Evolutionary conservation across 106 monocot genomes (phyloP).

Genomic region (Triglochin maritima): DNA sequence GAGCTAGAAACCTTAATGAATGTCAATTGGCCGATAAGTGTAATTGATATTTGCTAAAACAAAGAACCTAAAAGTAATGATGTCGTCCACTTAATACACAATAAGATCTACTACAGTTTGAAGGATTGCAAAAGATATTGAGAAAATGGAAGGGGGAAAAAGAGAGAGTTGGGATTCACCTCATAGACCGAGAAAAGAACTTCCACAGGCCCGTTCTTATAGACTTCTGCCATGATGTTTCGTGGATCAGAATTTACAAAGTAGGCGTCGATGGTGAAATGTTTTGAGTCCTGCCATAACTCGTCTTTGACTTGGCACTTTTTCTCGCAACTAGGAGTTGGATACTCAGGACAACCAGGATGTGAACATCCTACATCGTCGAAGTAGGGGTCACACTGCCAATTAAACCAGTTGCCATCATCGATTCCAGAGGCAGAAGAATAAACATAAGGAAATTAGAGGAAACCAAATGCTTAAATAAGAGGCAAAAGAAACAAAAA

Average conservation of each 20-base stretch:
- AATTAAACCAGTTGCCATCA: no score
- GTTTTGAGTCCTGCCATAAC: conserved; percentile 64
- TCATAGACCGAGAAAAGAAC: conserved; percentile 92
- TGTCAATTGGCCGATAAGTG: background rate
- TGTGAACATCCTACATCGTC: conserved; percentile 77
- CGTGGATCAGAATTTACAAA: conserved; percentile 49
- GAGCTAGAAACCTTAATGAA: no score
- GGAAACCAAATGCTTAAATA: no score
- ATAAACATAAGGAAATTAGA: background rate
- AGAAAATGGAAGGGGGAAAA: no score
- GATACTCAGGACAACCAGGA: conserved; percentile 86
- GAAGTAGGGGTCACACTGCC: conserved; percentile 97
- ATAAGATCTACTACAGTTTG: no score
- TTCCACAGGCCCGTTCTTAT: conserved; percentile 80
- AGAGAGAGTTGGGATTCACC: conserved; percentile 23
- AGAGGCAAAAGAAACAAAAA: background rate
- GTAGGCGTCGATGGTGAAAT: conserved; percentile 69
- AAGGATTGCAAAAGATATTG: no score
- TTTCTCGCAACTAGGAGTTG: conserved; percentile 67
- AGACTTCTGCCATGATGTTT: conserved; percentile 92
- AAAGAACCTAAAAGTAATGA: background rate
- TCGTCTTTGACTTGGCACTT: conserved; percentile 65
- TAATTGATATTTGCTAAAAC: background rate
- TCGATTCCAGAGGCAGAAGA: no score
- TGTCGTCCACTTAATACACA: no score